Evolutionary conservation across 1,284 basidiomycete genomes (phyloP).

Genomic region (Ustilago trichophora): DNA sequence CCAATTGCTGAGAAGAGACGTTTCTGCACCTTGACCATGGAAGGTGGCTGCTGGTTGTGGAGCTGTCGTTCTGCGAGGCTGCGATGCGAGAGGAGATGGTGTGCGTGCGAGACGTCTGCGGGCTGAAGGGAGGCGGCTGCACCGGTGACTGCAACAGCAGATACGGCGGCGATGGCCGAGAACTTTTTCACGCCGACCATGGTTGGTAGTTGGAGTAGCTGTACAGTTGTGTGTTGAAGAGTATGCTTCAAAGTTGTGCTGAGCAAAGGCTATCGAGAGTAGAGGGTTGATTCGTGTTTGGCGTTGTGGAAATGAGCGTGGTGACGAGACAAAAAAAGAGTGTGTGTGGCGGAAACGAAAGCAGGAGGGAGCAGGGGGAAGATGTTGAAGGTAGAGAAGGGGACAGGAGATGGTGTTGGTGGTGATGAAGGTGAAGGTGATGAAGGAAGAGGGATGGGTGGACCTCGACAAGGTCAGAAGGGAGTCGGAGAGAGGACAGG

Average conservation of each 20-base stretch:
- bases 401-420: constrained; percentile 8
- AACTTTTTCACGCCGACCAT: constrained; percentile 35
- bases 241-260: too few relatives aligned
- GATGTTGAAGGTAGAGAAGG: background rate
- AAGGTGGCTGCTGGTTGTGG: constrained; percentile 12
- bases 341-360: constrained; percentile 11
- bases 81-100: constrained; percentile 22
- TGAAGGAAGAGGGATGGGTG: background rate
- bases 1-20: constrained; percentile 8
- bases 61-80: constrained; percentile 18
- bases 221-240: too few relatives aligned
- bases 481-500: background rate
- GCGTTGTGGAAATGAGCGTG: constrained; percentile 19
- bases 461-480: background rate
- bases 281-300: background rate
- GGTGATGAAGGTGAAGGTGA: constrained; percentile 14
- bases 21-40: constrained; percentile 43
- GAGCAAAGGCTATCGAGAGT: background rate
- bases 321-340: constrained; percentile 12
- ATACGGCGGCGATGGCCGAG: constrained; percentile 31
- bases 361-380: background rate
- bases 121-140: constrained; percentile 25
- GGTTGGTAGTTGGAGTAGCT: background rate
- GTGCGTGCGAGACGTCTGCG: constrained; percentile 20
- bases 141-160: constrained; percentile 25